phyloP scores from a whole-genome alignment of 768 basidiomycete genomes.

The Tylopilus plumbeoviolaceoides region DNA sequence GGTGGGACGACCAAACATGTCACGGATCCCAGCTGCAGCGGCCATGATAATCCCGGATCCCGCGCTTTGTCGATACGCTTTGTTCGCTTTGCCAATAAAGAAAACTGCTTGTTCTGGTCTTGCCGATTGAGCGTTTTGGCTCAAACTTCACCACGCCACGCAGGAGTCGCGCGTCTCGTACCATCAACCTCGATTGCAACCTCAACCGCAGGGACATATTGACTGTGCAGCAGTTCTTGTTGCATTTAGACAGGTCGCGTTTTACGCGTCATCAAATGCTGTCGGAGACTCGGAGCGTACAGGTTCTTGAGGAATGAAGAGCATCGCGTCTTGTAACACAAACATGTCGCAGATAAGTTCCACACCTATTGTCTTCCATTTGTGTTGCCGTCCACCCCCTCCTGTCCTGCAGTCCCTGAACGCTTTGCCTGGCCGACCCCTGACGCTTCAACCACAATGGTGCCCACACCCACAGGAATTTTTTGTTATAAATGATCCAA shows the following conservation, averaged over 20 bases:
- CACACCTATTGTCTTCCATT: slow-evolving; percentile 9
- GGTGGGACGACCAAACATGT: too few species aligned
- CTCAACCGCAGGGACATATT: not conserved
- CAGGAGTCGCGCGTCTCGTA: not conserved
- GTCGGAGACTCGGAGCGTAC: not conserved
- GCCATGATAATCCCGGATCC: too few species aligned
- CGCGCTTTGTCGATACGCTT: too few species aligned
- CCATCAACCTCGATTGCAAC: not conserved
- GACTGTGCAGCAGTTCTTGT: not conserved
- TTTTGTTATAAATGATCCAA: slow-evolving; percentile 8
- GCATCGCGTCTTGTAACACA: not conserved
- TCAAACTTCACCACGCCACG: not conserved
- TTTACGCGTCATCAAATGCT: not conserved
- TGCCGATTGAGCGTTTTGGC: not conserved
- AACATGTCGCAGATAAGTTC: slow-evolving; percentile 1
- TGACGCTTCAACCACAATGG: slow-evolving; percentile 13
- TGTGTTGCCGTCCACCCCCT: too few species aligned
- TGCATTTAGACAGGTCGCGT: not conserved
- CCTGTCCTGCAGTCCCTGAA: not conserved
- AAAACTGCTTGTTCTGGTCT: too few species aligned
- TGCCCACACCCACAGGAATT: not conserved
- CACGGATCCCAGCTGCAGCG: too few species aligned
- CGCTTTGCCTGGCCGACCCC: slow-evolving; percentile 1
- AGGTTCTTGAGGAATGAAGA: not conserved
- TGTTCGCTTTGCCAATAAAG: too few species aligned